Evolutionary conservation across 257 asterid species (phyloP), one percentile per base, ranked within the genome.

Genomic region (Solanum chilense): DNA sequence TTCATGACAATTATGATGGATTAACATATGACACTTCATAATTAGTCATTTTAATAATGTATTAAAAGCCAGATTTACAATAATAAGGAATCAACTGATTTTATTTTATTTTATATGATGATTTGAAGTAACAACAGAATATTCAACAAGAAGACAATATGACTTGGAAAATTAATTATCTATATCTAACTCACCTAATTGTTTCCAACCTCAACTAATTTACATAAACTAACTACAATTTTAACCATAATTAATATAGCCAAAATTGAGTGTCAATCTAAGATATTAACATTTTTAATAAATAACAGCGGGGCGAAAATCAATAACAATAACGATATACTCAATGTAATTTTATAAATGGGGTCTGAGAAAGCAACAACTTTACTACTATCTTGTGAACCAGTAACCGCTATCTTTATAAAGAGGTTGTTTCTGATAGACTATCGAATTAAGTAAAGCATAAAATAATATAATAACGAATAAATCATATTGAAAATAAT

Each of bases 211-310:
- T 82, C 52, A 73, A 35, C 62, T 73, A 60, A 80, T 58, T 82
- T 73, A 62, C 82, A 7, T n/a, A 76, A 71, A 77, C 87, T 86
- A 86, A 88, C 39, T 82, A 82, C 89, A 14, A 15, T 56, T 70
- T 74, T 86, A 31, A 37, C 2, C 21, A 25, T 21, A 86, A 75
- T 73, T 20, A 86, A 75, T 73, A 73, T 10, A 11, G 16, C 70
- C 35, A 18, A 13, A 49, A 23, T 8, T 35, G 31, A 47, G 33
- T 44, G 41, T 8, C 3, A 45, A 5, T n/a, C 74, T 33, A 8
- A 14, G 4, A 23, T 49, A n/a, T 45, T 29, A 49, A 58, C 62
- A 71, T 42, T 12, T 12, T 42, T 21, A 64, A 31, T n/a, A n/a
- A n/a, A n/a, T n/a, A n/a, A n/a, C n/a, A n/a, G n/a, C n/a, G n/a